Percentiles rank a stretch among this genome's conserved stretches.
Conservation (phyloP, 768 basidiomycete species). For the Naganishia vaughanmartiniae region DNA sequence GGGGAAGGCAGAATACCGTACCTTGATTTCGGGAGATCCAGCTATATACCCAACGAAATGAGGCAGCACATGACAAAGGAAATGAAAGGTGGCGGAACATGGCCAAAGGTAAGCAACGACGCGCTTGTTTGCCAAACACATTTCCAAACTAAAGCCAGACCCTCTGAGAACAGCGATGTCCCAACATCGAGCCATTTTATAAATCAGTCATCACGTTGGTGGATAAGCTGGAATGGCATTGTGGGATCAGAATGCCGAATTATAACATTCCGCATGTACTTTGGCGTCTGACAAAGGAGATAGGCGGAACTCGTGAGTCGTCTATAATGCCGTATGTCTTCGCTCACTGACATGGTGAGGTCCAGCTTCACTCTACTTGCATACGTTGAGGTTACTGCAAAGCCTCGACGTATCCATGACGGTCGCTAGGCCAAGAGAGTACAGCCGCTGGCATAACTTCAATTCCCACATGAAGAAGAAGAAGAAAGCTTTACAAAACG, state of each 20-base stretch:
- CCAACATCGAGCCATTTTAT: not conserved
- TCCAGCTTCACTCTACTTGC: conserved; percentile 20
- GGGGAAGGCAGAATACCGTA: conserved; percentile 27
- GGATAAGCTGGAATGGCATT: conserved; percentile 26
- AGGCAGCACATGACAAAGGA: conserved; percentile 24
- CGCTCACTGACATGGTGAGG: not conserved
- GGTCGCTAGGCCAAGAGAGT: conserved; percentile 18
- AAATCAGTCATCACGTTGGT: not conserved
- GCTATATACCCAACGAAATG: conserved; percentile 11
- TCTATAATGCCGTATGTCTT: not conserved
- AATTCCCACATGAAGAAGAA: not conserved
- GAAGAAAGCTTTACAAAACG: not conserved
- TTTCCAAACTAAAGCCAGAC: not conserved
- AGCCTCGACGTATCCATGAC: conserved; percentile 12
- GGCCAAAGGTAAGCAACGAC: conserved; percentile 9
- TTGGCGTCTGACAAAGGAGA: conserved; percentile 29
- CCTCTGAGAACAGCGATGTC: not conserved
- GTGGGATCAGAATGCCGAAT: conserved; percentile 33
- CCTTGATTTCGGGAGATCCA: conserved; percentile 28
- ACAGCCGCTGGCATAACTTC: not conserved
- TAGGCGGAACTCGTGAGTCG: conserved; percentile 36
- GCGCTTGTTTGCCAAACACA: not conserved
- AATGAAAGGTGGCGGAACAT: conserved; percentile 12
- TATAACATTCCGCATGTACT: conserved; percentile 34
- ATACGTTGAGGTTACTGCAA: conserved; percentile 13